Evolutionary conservation across 164 flowering plant genomes (phyloP).

Genomic region (Litsea cubeba): DNA sequence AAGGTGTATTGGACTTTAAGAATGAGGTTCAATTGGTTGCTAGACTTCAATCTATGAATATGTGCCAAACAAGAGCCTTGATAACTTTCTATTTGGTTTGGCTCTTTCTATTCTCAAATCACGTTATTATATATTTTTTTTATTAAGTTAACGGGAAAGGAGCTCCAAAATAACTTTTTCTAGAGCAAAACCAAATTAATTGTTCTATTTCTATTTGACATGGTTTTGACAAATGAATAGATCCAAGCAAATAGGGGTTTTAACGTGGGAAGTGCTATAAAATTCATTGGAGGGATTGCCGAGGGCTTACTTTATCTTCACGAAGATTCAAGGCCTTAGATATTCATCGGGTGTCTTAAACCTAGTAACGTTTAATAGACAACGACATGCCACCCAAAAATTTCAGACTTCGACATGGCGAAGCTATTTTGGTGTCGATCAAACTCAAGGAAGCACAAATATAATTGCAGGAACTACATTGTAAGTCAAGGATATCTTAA

Average conservation of each 20-base stretch:
- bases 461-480: conserved; percentile 31
- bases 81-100: conserved; percentile 49
- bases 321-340: conserved; percentile 40
- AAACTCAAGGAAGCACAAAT: conserved; percentile 19
- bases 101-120: not conserved
- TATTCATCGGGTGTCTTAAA: conserved; percentile 55
- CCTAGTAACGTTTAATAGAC: conserved; percentile 50
- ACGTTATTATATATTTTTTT: not conserved
- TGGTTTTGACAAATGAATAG: not conserved
- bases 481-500: conserved; percentile 13
- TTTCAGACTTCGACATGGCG: conserved; percentile 46
- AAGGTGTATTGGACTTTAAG: conserved; percentile 31
- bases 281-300: conserved; percentile 40
- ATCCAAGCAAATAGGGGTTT: not conserved
- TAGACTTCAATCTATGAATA: conserved; percentile 59
- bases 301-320: conserved; percentile 60
- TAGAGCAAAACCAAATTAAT: not conserved
- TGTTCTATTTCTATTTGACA: not conserved
- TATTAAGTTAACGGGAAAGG: not conserved
- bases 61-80: conserved; percentile 71
- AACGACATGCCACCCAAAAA: conserved; percentile 36
- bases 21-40: conserved; percentile 31
- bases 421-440: conserved; percentile 28
- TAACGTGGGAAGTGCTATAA: conserved; percentile 21
- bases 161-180: not conserved